Evolutionary conservation across 352 stramenopile genomes (phyloP).

Genomic region (Stramenopiles sp.): DNA sequence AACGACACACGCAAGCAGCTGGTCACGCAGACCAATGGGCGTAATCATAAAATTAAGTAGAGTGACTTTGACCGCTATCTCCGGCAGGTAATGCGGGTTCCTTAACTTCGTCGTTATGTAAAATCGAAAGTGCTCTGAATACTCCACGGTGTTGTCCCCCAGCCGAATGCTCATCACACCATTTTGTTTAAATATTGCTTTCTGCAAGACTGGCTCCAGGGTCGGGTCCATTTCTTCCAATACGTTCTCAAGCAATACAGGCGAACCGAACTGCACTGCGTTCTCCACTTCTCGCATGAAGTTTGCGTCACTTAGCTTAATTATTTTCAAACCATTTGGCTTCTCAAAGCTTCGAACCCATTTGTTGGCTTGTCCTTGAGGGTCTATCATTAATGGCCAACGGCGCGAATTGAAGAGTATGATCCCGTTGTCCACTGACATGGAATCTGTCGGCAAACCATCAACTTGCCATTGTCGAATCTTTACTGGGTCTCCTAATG

Average conservation of each 20-base stretch:
- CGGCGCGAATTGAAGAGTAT: conserved; percentile 73
- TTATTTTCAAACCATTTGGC: conserved; percentile 60
- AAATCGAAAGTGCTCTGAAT: conserved; percentile 68
- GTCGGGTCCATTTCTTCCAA: conserved; percentile 72
- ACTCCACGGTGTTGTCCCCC: conserved; percentile 73
- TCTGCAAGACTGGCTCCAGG: conserved; percentile 70
- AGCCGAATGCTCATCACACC: conserved; percentile 68
- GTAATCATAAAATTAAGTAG: conserved; percentile 89
- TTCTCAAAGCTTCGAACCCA: conserved; percentile 85
- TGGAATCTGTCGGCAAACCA: conserved; percentile 68
- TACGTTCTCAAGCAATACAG: conserved; percentile 71
- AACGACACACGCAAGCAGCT: conserved; percentile 75
- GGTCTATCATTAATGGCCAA: conserved; percentile 85
- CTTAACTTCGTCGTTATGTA: conserved; percentile 83
- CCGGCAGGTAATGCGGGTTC: conserved; percentile 74
- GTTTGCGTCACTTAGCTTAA: conserved; percentile 79
- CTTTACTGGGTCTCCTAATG: conserved; percentile 64
- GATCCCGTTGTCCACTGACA: conserved; percentile 82
- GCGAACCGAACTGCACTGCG: conserved; percentile 66
- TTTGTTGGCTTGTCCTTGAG: conserved; percentile 77
- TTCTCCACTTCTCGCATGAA: conserved; percentile 78
- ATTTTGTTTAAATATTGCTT: conserved; percentile 78
- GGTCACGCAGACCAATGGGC: conserved; percentile 66
- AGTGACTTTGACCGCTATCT: conserved; percentile 79
- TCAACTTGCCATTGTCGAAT: conserved; percentile 84